Evolutionary conservation across 2,329 filamentous ascomycete species (phyloP), one percentile per base, ranked within the genome.

Genomic region (Fusarium armeniacum): DNA sequence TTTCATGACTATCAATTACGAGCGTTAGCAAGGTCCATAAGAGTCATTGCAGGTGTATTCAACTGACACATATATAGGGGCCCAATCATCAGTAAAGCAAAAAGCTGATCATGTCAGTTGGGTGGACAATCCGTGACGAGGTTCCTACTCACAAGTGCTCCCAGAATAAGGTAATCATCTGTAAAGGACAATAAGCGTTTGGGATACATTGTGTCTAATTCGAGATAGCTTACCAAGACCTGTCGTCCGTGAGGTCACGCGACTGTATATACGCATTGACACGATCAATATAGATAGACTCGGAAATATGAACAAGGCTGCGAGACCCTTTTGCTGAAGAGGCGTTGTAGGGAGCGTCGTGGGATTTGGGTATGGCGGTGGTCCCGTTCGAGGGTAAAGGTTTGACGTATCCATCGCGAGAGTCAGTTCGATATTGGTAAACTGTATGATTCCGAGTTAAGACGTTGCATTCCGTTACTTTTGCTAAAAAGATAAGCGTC

Each of bases 291-390:
- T 59, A 15, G 77, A 75, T 16, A 80, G 32, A 6, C 60, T 57
- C 2, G 79, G 78, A 18, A 79, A 78, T 46, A 78, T 58, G 62
- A 80, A 78, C 20, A 77, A 69, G 40, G 79, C 67, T 41, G 75
- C 74, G 6, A 79, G 56, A 2, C 73, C 78, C 12, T 64, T 62
- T 10, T 68, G 57, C 46, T 80, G 78, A 16, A 78, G 73, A n/a
- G 76, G 67, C 13, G 77, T 74, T 13, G 77, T 79, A 3, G 77
- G 77, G 10, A 79, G 77, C 41, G 73, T 70, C 32, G 67, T 58
- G 9, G 76, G 73, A 49, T 78, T 67, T 1, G 67, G 71, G 26
- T 71, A 70, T 8, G 73, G 66, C 10, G 65, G 67, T 20, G 70
- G 70, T 20, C 68, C 68, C 18, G 40, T 40, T 18, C 67, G 67